phyloP scores from a whole-genome alignment of 139 green algal genomes.

The Picochlorum sp. region DNA sequence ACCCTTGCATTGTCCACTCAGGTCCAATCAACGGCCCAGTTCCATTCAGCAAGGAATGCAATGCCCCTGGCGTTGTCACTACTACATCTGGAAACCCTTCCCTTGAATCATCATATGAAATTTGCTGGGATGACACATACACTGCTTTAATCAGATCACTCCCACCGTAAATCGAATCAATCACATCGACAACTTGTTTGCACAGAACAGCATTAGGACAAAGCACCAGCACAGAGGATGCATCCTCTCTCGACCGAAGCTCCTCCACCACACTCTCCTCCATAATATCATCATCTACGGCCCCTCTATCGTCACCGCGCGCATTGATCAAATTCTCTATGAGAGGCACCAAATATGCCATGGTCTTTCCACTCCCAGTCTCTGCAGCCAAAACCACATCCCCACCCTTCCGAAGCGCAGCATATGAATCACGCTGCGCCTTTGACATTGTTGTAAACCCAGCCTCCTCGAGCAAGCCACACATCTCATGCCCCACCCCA shows the following conservation, averaged over 20 bases:
- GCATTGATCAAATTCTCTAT: constrained; percentile 34
- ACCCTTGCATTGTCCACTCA: constrained; percentile 52
- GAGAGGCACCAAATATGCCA: constrained; percentile 84
- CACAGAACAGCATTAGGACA: constrained; percentile 79
- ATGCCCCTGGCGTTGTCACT: constrained; percentile 59
- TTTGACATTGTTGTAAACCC: background rate
- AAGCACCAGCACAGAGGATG: constrained; percentile 56
- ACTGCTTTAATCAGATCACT: constrained; percentile 27
- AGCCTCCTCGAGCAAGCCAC: too few species aligned
- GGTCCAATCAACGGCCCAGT: constrained; percentile 36
- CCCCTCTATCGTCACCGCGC: background rate
- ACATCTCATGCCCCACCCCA: too few species aligned
- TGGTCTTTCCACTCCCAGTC: constrained; percentile 95
- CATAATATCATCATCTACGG: background rate
- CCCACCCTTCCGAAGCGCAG: constrained; percentile 39
- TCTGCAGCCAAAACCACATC: constrained; percentile 86
- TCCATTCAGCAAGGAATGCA: constrained; percentile 43
- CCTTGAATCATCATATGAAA: constrained; percentile 42
- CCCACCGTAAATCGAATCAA: constrained; percentile 16
- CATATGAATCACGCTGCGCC: constrained; percentile 50
- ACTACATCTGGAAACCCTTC: constrained; percentile 55
- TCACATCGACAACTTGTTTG: constrained; percentile 58
- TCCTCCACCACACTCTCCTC: background rate
- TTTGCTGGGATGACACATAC: constrained; percentile 34
- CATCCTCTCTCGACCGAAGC: background rate